Percentiles rank a stretch among this genome's conserved stretches.
Evolutionary conservation across 2,329 filamentous ascomycete species (phyloP).

Genomic region (Diplodia scrobiculata): DNA sequence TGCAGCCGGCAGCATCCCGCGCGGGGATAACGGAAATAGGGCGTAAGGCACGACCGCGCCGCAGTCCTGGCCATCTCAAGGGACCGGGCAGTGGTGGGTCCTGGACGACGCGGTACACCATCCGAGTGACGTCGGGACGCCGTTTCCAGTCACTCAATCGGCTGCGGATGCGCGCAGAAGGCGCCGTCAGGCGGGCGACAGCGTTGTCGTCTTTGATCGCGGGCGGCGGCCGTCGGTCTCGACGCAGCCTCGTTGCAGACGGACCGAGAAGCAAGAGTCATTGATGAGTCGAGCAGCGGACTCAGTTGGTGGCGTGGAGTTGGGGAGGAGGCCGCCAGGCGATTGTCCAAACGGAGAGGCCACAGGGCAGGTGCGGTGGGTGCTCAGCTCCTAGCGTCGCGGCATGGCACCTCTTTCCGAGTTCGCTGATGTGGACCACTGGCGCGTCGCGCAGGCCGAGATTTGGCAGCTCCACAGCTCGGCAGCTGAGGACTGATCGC

Average conservation of each 20-base stretch:
- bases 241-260: not conserved
- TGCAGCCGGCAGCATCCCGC: not conserved
- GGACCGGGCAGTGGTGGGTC: constrained; percentile 1
- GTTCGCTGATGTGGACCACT: not conserved
- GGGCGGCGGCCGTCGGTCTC: not conserved
- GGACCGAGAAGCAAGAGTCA: not conserved
- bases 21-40: not conserved
- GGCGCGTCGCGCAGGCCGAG: constrained; percentile 13
- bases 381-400: constrained; percentile 2
- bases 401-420: constrained; percentile 7
- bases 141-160: not conserved
- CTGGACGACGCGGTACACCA: constrained; percentile 1
- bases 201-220: not conserved
- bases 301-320: not conserved
- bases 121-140: not conserved
- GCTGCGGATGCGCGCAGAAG: not conserved
- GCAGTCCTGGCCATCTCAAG: not conserved
- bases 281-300: not conserved
- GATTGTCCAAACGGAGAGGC: not conserved
- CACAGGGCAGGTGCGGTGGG: too few relatives aligned
- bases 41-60: not conserved
- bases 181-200: not conserved
- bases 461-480: too few relatives aligned
- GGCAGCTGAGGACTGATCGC: not conserved
- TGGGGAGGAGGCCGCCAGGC: not conserved